Base-by-base conservation (phyloP, 495 filamentous ascomycete species). In the Lepidopterella palustris region DNA sequence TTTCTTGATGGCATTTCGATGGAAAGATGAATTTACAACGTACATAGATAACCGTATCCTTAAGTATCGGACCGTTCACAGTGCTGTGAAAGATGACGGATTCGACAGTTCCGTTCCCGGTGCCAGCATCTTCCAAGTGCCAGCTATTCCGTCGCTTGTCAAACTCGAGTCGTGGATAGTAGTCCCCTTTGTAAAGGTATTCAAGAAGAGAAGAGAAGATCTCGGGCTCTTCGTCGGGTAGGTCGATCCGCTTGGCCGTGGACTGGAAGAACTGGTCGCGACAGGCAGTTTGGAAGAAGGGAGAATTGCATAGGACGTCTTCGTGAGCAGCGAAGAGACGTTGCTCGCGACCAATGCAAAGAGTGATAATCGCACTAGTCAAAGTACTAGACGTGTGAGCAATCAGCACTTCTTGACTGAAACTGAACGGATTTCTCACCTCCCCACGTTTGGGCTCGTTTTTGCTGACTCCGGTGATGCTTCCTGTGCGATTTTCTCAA, bases 1-100 rank as follows among this genome's bases (percentile, higher is more conserved):
- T 15, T n/a, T 10, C 1, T 20, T 32, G 9, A 47, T 10, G 15
- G 18, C 20, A 6, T n/a, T 42, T 32, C 42, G 10, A 39, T 45
- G 45, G 56, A 50, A 8, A 53, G 50, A 39, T 61, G 48, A 45
- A 50, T 31, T 10, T 45, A 15, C 6, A 27, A 50, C 47, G 23
- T 50, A 50, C 47, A 75, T 96, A 96, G 65, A 97, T 83, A 74
- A 87, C 86, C 3, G 92, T 96, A 75, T 96, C 91, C 64, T 87
- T 88, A 45, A 97, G 74, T 58, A 96, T 81, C 24, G 85, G 78
- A 49, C 80, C 84, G 49, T 84, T 82, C 47, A 82, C 78, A 45
- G 73, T 78, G 49, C 80, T 77, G 64, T 87, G 84, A 61, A 83
- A 89, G 59, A 92, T 75, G 10, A 88, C 91, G 15, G 87, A 79